Percentiles rank a stretch among this genome's conserved stretches.
Evolutionary conservation across 768 basidiomycete genomes (phyloP).

Genomic region (Amylocystis lapponica): DNA sequence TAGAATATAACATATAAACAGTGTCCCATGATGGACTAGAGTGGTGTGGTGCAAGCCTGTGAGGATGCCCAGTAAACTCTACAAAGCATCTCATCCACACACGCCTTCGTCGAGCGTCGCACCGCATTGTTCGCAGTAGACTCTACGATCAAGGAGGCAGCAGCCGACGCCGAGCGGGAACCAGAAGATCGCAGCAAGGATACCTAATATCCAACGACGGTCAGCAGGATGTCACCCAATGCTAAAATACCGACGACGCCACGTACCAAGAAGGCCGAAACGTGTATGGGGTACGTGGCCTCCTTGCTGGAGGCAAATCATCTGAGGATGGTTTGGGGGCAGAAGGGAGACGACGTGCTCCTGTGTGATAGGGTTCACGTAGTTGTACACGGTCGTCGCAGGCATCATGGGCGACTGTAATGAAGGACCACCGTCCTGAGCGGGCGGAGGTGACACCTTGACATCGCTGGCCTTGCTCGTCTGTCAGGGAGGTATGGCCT

Average conservation of each 20-base stretch:
- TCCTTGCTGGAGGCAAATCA: slow-evolving; percentile 79
- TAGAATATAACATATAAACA: too few species aligned
- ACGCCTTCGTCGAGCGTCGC: slow-evolving; percentile 26
- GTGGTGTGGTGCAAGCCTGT: too few species aligned
- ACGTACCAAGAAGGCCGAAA: slow-evolving; percentile 56
- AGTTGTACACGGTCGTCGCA: slow-evolving; percentile 58
- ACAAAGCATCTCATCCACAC: slow-evolving; percentile 14
- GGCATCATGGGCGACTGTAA: slow-evolving; percentile 27
- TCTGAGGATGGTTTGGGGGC: slow-evolving; percentile 76
- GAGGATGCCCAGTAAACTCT: too few species aligned
- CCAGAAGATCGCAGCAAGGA: slow-evolving; percentile 81
- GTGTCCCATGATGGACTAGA: too few species aligned
- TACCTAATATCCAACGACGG: slow-evolving; percentile 36
- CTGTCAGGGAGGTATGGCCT: slow-evolving; percentile 17
- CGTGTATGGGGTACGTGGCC: slow-evolving; percentile 56
- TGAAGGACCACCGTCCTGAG: slow-evolving; percentile 18
- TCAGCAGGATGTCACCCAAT: slow-evolving; percentile 2
- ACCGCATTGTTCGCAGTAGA: slow-evolving; percentile 55
- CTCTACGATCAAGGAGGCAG: slow-evolving; percentile 69
- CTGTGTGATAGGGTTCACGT: slow-evolving; percentile 52
- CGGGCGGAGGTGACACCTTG: slow-evolving; percentile 11
- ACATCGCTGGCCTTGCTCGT: slow-evolving; percentile 12
- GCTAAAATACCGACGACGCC: neutral
- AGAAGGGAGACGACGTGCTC: slow-evolving; percentile 46
- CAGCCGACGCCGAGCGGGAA: slow-evolving; percentile 79